Percentiles rank a stretch among this genome's conserved stretches.
Conservation (phyloP, 2,329 filamentous ascomycete species). For the Macrophomina pseudophaseolina region DNA sequence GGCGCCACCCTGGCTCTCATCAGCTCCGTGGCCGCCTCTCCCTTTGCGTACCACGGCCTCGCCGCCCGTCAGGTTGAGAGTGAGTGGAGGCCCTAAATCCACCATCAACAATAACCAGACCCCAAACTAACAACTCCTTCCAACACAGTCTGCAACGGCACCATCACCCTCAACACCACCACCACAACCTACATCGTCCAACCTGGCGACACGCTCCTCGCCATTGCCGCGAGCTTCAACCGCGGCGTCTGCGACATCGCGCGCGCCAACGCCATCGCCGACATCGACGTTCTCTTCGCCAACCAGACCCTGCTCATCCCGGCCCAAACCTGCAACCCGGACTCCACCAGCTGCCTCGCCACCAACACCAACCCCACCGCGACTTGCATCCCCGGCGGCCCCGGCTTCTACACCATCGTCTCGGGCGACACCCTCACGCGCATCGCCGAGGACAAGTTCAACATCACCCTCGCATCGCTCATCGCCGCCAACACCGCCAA, state of each 20-base stretch:
- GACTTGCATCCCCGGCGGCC: constrained; percentile 33
- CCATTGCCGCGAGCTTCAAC: not conserved
- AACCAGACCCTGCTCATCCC: constrained; percentile 23
- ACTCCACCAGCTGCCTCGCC: constrained; percentile 33
- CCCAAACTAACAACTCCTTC: not conserved
- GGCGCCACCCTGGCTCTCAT: not conserved
- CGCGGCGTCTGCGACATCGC: not conserved
- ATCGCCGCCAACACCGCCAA: constrained; percentile 31
- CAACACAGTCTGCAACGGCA: constrained; percentile 7
- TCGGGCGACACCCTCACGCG: constrained; percentile 32
- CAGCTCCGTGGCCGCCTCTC: not conserved
- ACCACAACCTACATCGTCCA: not conserved
- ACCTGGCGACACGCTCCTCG: not conserved
- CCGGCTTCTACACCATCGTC: constrained; percentile 31
- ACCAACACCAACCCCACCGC: constrained; percentile 22
- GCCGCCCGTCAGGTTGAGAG: not conserved
- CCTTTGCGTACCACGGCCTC: not conserved
- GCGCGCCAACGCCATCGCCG: constrained; percentile 36
- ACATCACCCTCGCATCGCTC: constrained; percentile 33
- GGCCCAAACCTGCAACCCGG: constrained; percentile 26
- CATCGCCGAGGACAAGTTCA: constrained; percentile 32
- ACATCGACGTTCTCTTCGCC: constrained; percentile 33
- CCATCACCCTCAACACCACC: not conserved
- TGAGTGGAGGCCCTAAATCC: not conserved
- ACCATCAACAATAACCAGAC: too few species aligned